Evolutionary conservation across 1,139 yeast species (phyloP), one percentile per base, ranked within the genome.

Genomic region (Diutina siamensis): DNA sequence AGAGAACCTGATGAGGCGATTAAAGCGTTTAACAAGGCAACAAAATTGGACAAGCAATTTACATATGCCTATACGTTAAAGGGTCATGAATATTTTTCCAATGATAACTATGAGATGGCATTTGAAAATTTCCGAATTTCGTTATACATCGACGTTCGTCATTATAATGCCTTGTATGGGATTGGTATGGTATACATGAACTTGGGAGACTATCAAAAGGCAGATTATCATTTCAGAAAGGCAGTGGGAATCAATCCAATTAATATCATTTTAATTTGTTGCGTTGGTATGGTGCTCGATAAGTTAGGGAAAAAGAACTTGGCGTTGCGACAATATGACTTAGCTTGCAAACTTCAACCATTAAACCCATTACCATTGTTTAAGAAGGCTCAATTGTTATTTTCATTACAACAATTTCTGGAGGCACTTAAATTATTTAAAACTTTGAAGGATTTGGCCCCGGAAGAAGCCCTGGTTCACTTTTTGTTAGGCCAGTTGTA

Each of bases 91-190:
- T 80, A 77, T 57, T 80, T 87, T 40, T 76, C 92, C 4, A 86
- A 79, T 56, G 98, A 94, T 62, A 88, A 94, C 44, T 86, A 83
- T 62, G 97, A 89, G 58, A 78, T 81, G 62, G 97, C 98, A 0
- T 74, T 85, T 51, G 87, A 83, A 49, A 78, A 86, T 51, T 94
- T 88, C 70, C 66, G 97, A 36, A 70, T 74, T 50, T 94, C 97
- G 9, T 71, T 92, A 44, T 65, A 83, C 17, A 72, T 81, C 42
- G 95, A 92, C 56, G 72, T 82, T 45, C 72, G 92, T 48, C 97
- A 88, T 60, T 92, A 89, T 61, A 92, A 92, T 63, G 97, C 98
- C 0, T 79, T 92, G 57, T 94, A 92, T 57, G 98, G 98, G 20
- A 76, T 94, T 49, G 98, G 98, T 7, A 88, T 88, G 94, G 94